A percentile compares a stretch with the other conserved stretches of the same genome.
phyloP scores from a whole-genome alignment of 768 basidiomycete genomes.

The Agaricus blazei region DNA sequence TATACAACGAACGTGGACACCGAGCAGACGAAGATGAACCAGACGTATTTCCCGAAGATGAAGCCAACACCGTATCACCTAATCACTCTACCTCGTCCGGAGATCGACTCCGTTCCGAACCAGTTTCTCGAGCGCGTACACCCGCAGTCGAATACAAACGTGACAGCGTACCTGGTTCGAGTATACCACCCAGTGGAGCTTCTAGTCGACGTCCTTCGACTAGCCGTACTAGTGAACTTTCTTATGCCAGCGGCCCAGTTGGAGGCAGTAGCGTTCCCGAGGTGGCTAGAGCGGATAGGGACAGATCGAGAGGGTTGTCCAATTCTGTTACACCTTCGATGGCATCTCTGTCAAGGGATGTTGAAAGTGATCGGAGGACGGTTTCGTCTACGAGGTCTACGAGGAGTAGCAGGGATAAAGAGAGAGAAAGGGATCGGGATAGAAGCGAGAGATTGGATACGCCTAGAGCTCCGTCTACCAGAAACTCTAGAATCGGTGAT shows the following conservation, averaged over 20 bases:
- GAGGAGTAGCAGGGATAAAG: not conserved
- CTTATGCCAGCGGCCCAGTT: not conserved
- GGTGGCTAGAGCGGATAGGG: slow-evolving; percentile 7
- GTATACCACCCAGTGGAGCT: slow-evolving; percentile 21
- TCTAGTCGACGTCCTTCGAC: slow-evolving; percentile 21
- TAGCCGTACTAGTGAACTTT: slow-evolving; percentile 17
- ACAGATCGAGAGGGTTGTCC: slow-evolving; percentile 6
- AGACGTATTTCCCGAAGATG: slow-evolving; percentile 63
- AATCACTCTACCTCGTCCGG: slow-evolving; percentile 12
- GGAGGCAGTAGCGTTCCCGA: slow-evolving; percentile 12
- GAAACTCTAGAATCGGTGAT: slow-evolving; percentile 8
- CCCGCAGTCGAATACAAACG: slow-evolving; percentile 22
- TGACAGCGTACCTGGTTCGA: not conserved
- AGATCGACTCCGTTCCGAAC: slow-evolving; percentile 27
- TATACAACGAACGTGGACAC: slow-evolving; percentile 77
- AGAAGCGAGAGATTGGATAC: slow-evolving; percentile 20
- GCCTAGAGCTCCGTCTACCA: slow-evolving; percentile 17
- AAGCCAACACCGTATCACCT: slow-evolving; percentile 22
- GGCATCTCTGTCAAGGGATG: not conserved
- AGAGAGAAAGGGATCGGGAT: slow-evolving; percentile 6
- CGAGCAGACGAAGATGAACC: slow-evolving; percentile 71
- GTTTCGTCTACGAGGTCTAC: slow-evolving; percentile 4
- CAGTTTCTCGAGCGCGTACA: slow-evolving; percentile 52
- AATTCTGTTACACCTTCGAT: slow-evolving; percentile 12
- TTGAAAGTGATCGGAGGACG: slow-evolving; percentile 2